phyloP scores from a whole-genome alignment of 306 rosid species.

The Betula pendula region DNA sequence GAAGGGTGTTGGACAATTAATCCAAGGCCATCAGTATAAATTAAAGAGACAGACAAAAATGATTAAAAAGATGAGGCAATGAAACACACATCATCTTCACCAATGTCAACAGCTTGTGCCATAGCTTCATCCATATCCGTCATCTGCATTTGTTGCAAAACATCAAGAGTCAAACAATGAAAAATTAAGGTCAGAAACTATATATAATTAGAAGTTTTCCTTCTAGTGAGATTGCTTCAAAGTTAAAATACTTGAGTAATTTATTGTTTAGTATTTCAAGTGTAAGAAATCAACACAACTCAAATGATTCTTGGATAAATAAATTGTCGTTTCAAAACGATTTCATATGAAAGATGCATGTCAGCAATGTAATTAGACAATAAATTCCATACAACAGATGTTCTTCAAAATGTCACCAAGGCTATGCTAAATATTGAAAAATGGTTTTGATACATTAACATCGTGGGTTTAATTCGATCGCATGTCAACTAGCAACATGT shows the following conservation, averaged over 20 bases:
- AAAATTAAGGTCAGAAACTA: slow-evolving; percentile 5
- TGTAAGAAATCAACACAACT: neutral
- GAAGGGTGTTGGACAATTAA: slow-evolving; percentile 3
- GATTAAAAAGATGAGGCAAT: slow-evolving; percentile 3
- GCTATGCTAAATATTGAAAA: neutral
- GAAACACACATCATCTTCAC: slow-evolving; percentile 85
- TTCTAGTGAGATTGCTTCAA: neutral
- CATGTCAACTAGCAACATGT: neutral
- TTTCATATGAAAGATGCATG: neutral
- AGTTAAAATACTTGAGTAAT: neutral
- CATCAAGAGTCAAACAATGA: slow-evolving; percentile 27
- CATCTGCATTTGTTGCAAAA: slow-evolving; percentile 45
- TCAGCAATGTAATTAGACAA: neutral
- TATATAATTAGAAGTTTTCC: slow-evolving; percentile 1
- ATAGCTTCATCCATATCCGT: slow-evolving; percentile 88
- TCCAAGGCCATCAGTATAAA: neutral
- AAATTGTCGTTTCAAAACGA: neutral
- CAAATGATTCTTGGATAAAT: neutral
- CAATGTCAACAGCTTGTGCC: slow-evolving; percentile 91
- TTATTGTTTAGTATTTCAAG: neutral
- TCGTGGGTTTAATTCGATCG: neutral
- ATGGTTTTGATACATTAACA: no score
- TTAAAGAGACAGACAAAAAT: slow-evolving; percentile 16
- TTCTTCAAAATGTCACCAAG: neutral
- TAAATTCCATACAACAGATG: neutral